Evolutionary conservation across 805 yeast species (phyloP).

Genomic region (Kodamaea neixiangensis): DNA sequence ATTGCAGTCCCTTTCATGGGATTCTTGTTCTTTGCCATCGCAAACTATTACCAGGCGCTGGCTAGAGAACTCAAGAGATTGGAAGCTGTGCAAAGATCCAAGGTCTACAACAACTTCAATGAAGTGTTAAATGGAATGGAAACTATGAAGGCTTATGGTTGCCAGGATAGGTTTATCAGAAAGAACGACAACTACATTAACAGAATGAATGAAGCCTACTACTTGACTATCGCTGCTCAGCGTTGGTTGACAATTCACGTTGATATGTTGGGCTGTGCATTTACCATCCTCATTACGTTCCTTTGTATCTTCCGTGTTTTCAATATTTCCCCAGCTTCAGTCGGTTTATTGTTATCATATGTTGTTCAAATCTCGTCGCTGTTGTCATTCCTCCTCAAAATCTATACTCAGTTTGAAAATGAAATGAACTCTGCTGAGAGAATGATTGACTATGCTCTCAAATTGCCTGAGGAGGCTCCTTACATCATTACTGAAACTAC

Average conservation of each 20-base stretch:
- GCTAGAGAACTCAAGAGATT: slow-evolving; percentile 76
- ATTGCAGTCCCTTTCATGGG: slow-evolving; percentile 59
- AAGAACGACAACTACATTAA: slow-evolving; percentile 52
- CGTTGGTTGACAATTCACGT: slow-evolving; percentile 70
- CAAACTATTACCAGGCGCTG: slow-evolving; percentile 66
- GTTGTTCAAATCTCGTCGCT: slow-evolving; percentile 56
- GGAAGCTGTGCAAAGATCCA: slow-evolving; percentile 70
- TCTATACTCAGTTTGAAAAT: slow-evolving; percentile 71
- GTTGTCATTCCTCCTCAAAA: slow-evolving; percentile 60
- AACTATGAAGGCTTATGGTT: slow-evolving; percentile 62
- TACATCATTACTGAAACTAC: slow-evolving; percentile 46
- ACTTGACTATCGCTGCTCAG: slow-evolving; percentile 62
- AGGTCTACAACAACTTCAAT: slow-evolving; percentile 69
- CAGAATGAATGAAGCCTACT: slow-evolving; percentile 68
- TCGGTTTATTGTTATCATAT: slow-evolving; percentile 69
- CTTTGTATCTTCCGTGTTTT: slow-evolving; percentile 63
- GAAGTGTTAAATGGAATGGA: slow-evolving; percentile 68
- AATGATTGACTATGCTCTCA: slow-evolving; percentile 59
- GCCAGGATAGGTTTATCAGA: slow-evolving; percentile 46
- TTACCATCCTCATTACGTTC: slow-evolving; percentile 56
- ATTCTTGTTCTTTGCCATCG: slow-evolving; percentile 42
- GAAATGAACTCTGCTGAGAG: slow-evolving; percentile 79
- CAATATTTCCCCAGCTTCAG: slow-evolving; percentile 58
- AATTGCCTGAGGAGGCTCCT: slow-evolving; percentile 68
- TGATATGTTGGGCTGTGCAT: slow-evolving; percentile 52